These are phyloP conservation scores for Rhododendron vialii DNA, from an alignment of 148 eudicot genomes.

Conservation along the genomic window DNA sequence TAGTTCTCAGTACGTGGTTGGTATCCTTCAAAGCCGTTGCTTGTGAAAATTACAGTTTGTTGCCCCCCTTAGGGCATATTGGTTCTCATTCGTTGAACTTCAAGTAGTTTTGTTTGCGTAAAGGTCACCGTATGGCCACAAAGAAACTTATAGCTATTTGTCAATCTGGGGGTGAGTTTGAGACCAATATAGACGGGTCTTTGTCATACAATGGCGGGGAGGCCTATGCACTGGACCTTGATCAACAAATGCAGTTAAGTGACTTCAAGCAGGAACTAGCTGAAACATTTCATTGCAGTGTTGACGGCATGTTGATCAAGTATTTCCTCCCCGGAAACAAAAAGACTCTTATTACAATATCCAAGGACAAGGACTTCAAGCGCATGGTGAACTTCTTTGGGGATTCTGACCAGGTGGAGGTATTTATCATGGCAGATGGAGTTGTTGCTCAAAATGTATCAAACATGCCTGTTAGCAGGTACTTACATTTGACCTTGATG, in stretches of 20 bases:
- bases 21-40: neutral
- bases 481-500: neutral
- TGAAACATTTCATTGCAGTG: conserved; percentile 50
- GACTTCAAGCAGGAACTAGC: conserved; percentile 66
- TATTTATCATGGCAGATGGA: conserved; percentile 47
- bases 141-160: conserved; percentile 77
- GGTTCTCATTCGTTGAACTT: neutral
- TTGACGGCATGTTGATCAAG: conserved; percentile 48
- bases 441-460: conserved; percentile 34
- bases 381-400: conserved; percentile 68
- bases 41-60: neutral
- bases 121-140: conserved; percentile 24
- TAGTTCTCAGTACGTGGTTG: neutral
- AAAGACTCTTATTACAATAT: conserved; percentile 62
- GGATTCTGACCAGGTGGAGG: conserved; percentile 60
- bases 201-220: conserved; percentile 70
- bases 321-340: conserved; percentile 77
- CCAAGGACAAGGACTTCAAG: conserved; percentile 71
- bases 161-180: conserved; percentile 78
- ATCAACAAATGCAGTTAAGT: conserved; percentile 41
- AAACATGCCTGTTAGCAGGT: conserved; percentile 60
- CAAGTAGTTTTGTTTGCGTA: conserved; percentile 2
- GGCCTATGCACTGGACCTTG: conserved; percentile 74
- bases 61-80: neutral
- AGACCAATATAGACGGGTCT: conserved; percentile 48